Percentiles rank a stretch among this genome's conserved stretches.
phyloP scores from a whole-genome alignment of 2,329 filamentous ascomycete genomes.

The Xenoacremonium recifei region DNA sequence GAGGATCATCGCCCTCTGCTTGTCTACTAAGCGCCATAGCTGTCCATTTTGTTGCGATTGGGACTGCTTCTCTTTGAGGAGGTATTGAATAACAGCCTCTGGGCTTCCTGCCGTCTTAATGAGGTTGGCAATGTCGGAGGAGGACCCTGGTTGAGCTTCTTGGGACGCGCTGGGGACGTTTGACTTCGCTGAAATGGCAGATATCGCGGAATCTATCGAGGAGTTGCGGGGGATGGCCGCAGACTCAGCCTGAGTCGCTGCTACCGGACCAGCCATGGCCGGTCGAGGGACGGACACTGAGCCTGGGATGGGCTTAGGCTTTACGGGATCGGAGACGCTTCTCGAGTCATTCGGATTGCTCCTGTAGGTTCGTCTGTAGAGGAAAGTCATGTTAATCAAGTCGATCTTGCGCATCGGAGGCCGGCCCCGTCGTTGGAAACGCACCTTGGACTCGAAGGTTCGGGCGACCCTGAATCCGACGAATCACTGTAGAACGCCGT shows the following conservation, averaged over 20 bases:
- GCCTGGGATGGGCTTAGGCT: conserved; percentile 42
- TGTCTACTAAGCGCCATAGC: conserved; percentile 93
- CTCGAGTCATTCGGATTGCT: conserved; percentile 48
- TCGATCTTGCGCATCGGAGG: too few species aligned
- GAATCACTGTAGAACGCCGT: conserved; percentile 38
- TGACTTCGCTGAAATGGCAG: conserved; percentile 64
- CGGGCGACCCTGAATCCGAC: conserved; percentile 33
- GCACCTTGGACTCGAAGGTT: conserved; percentile 32
- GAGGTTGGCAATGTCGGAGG: conserved; percentile 74
- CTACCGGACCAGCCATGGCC: conserved; percentile 48
- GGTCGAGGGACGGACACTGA: conserved; percentile 35
- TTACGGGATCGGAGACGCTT: conserved; percentile 44
- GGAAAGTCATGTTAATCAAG: conserved; percentile 9
- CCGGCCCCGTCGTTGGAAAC: conserved; percentile 21
- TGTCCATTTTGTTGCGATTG: conserved; percentile 88
- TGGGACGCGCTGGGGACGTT: conserved; percentile 55
- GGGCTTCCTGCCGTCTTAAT: conserved; percentile 84
- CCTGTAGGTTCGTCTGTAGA: conserved; percentile 24
- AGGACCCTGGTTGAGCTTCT: conserved; percentile 57
- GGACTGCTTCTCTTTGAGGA: conserved; percentile 89
- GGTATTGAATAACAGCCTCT: conserved; percentile 82
- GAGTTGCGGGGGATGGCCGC: conserved; percentile 64
- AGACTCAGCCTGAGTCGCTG: conserved; percentile 38
- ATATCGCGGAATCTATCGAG: conserved; percentile 93
- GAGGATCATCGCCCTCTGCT: conserved; percentile 90